phyloP scores from a whole-genome alignment of 768 basidiomycete genomes.

The Pulveroboletus sp. region DNA sequence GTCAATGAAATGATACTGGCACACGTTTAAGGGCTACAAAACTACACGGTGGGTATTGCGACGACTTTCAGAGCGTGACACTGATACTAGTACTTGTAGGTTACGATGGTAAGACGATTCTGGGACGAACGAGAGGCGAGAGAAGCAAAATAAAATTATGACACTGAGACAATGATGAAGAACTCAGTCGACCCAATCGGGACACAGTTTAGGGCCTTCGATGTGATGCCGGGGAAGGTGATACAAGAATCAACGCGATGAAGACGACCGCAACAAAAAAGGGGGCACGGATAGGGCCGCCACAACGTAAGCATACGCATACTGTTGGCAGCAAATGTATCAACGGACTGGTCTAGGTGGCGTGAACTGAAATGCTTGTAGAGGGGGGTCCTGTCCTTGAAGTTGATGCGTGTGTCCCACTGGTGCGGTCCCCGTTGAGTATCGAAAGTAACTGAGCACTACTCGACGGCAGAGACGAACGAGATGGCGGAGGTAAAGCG shows the following conservation, averaged over 20 bases:
- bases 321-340: conserved; percentile 5
- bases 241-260: conserved; percentile 16
- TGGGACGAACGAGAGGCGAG: conserved; percentile 17
- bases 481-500: conserved; percentile 12
- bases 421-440: conserved; percentile 28
- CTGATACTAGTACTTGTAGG: conserved; percentile 33
- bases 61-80: conserved; percentile 24
- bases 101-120: conserved; percentile 11
- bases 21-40: conserved; percentile 28
- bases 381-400: conserved; percentile 9
- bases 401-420: conserved; percentile 4
- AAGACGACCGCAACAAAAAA: background rate
- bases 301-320: conserved; percentile 22
- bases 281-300: conserved; percentile 3
- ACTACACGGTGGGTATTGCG: conserved; percentile 36
- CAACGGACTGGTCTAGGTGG: conserved; percentile 20
- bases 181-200: conserved; percentile 22
- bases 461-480: conserved; percentile 19
- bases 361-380: conserved; percentile 16
- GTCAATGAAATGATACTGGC: background rate
- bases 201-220: conserved; percentile 19
- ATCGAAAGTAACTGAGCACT: conserved; percentile 34
- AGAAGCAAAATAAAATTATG: conserved; percentile 29
- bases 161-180: conserved; percentile 26
- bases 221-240: conserved; percentile 10